A percentile compares a stretch with the other conserved stretches of the same genome.
These are phyloP conservation scores for Ogataea pini DNA, from an alignment of 805 yeast species.

Conservation along the genomic window DNA sequence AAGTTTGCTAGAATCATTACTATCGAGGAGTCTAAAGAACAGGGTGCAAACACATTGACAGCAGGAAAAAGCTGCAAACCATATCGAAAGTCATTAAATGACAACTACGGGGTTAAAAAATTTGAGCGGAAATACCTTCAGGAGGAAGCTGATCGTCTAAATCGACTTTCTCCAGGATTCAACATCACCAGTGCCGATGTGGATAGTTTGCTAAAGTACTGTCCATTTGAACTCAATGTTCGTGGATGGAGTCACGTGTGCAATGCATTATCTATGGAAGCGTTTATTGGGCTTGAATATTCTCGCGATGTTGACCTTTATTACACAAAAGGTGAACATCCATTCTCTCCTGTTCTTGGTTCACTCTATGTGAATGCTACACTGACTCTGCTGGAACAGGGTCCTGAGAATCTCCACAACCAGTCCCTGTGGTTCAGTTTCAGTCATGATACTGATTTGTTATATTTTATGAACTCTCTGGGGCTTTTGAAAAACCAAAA, in stretches of 20 bases:
- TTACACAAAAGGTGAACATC: conserved; percentile 60
- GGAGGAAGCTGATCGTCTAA: conserved; percentile 58
- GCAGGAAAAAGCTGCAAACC: conserved; percentile 49
- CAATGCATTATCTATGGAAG: conserved; percentile 64
- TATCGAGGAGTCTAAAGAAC: conserved; percentile 45
- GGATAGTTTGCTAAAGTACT: conserved; percentile 53
- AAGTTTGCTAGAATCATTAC: conserved; percentile 39
- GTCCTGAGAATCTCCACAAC: conserved; percentile 16
- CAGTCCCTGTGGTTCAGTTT: conserved; percentile 62
- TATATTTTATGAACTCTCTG: conserved; percentile 61
- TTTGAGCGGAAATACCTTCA: conserved; percentile 41
- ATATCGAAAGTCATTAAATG: conserved; percentile 33
- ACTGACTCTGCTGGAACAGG: conserved; percentile 27
- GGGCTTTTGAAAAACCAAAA: conserved; percentile 50
- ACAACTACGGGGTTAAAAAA: conserved; percentile 14
- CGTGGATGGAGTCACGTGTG: conserved; percentile 69
- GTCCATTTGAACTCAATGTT: conserved; percentile 76
- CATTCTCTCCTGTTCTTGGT: conserved; percentile 59
- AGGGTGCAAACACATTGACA: conserved; percentile 63
- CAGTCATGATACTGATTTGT: conserved; percentile 72
- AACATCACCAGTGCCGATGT: conserved; percentile 56
- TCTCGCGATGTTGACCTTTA: conserved; percentile 57
- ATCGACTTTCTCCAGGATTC: conserved; percentile 53
- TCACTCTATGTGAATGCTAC: conserved; percentile 57
- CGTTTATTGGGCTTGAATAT: conserved; percentile 64